Conservation (phyloP, 73 alveolate genomes). For the Symbiodinium pilosum region DNA sequence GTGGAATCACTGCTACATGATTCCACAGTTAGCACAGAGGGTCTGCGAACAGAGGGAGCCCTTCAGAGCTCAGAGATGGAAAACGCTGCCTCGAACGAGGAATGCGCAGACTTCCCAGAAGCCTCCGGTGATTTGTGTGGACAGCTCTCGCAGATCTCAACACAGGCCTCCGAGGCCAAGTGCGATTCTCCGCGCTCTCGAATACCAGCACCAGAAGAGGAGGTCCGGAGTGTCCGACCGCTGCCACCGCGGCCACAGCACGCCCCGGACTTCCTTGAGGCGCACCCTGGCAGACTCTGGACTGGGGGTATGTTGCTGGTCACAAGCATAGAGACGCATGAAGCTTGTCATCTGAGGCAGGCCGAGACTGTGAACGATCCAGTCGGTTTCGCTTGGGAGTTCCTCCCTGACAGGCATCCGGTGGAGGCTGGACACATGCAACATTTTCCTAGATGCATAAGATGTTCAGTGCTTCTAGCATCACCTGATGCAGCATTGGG, state of each 20-base stretch:
- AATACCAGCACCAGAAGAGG: background rate
- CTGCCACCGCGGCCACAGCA: constrained; percentile 84
- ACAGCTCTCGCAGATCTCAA: background rate
- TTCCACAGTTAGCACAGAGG: background rate
- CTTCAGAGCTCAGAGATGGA: background rate
- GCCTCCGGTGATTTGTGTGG: background rate
- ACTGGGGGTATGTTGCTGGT: too few relatives aligned
- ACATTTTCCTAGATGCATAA: too few relatives aligned
- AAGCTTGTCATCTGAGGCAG: background rate
- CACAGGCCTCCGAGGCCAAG: background rate
- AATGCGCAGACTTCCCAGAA: background rate
- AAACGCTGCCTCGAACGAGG: background rate
- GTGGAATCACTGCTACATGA: background rate
- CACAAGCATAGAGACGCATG: background rate
- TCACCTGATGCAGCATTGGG: too few relatives aligned
- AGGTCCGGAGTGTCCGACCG: constrained; percentile 39
- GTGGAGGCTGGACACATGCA: background rate
- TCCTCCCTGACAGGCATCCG: constrained; percentile 35
- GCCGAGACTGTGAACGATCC: background rate
- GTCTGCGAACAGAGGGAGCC: background rate
- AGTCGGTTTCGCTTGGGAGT: constrained; percentile 59
- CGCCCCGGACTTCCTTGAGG: constrained; percentile 39
- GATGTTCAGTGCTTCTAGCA: too few relatives aligned
- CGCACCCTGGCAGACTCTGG: background rate
- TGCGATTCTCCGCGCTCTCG: background rate